Evolutionary conservation across 768 basidiomycete species (phyloP).

Genomic region (Suillus tomentosus): DNA sequence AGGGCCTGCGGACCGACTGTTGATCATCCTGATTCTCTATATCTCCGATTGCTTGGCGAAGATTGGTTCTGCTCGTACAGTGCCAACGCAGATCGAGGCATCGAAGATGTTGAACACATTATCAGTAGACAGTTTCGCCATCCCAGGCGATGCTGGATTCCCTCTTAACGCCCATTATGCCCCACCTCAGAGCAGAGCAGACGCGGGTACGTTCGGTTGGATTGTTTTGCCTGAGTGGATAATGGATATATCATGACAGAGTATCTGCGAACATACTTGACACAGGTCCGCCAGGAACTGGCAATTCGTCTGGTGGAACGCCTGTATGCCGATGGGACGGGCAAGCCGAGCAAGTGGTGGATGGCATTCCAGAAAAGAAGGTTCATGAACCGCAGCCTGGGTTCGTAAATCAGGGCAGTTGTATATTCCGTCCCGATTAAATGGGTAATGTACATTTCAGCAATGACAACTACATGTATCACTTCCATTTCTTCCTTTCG

Average conservation of each 20-base stretch:
- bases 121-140: constrained; percentile 89
- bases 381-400: constrained; percentile 91
- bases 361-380: constrained; percentile 99
- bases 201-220: constrained; percentile 65
- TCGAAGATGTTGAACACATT: constrained; percentile 87
- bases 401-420: constrained; percentile 44
- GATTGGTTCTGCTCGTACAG: constrained; percentile 70
- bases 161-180: constrained; percentile 92
- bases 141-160: constrained; percentile 97
- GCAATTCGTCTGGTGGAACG: constrained; percentile 83
- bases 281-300: constrained; percentile 91
- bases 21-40: constrained; percentile 97
- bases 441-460: constrained; percentile 26
- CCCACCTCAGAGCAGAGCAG: constrained; percentile 69
- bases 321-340: constrained; percentile 90
- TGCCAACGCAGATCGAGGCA: constrained; percentile 81
- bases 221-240: background rate
- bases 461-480: constrained; percentile 23
- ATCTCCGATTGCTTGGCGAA: constrained; percentile 96
- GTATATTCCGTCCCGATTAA: constrained; percentile 18
- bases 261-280: constrained; percentile 86
- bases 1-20: constrained; percentile 90
- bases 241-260: constrained; percentile 48
- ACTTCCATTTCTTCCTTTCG: constrained; percentile 57
- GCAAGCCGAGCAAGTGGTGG: constrained; percentile 99